A percentile compares a stretch with the other conserved stretches of the same genome.
Conservation (phyloP, 176 grass and related monocot species). For the Bothriochloa decipiens region DNA sequence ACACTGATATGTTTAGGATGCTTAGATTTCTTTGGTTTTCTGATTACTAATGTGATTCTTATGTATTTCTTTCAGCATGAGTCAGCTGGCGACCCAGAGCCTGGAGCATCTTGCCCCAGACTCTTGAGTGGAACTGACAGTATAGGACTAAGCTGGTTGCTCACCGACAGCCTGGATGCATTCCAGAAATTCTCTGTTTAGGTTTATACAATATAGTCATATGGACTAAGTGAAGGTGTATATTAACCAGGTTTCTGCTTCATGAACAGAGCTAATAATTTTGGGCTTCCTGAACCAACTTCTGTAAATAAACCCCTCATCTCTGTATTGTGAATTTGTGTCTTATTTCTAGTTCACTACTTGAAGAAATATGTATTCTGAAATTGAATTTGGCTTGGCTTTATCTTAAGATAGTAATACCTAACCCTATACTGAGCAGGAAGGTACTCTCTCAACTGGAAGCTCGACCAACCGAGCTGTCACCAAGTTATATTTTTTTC, state of each 20-base stretch:
- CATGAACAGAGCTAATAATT: constrained; percentile 1
- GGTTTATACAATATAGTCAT: neutral
- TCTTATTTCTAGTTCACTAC: constrained; percentile 6
- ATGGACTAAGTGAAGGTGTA: neutral
- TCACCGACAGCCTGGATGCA: constrained; percentile 75
- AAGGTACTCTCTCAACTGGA: neutral
- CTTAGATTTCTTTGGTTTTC: constrained; percentile 19
- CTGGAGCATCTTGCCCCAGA: constrained; percentile 56
- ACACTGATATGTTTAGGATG: constrained; percentile 31
- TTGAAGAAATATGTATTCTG: neutral
- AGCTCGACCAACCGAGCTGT: neutral
- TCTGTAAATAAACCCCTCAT: constrained; percentile 38
- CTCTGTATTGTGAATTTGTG: constrained; percentile 9
- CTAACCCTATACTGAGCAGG: neutral
- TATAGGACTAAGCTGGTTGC: constrained; percentile 54
- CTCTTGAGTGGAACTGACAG: constrained; percentile 58
- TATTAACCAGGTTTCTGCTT: constrained; percentile 7
- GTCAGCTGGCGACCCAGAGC: constrained; percentile 24
- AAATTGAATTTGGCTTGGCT: neutral
- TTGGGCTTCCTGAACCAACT: constrained; percentile 2
- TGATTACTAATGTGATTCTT: neutral
- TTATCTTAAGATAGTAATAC: neutral
- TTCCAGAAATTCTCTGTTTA: constrained; percentile 79
- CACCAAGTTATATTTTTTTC: neutral
- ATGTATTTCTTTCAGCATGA: constrained; percentile 44